Evolutionary conservation across 371 early-diverging fungal species (phyloP).

Genomic region (Mortierella polycephala): DNA sequence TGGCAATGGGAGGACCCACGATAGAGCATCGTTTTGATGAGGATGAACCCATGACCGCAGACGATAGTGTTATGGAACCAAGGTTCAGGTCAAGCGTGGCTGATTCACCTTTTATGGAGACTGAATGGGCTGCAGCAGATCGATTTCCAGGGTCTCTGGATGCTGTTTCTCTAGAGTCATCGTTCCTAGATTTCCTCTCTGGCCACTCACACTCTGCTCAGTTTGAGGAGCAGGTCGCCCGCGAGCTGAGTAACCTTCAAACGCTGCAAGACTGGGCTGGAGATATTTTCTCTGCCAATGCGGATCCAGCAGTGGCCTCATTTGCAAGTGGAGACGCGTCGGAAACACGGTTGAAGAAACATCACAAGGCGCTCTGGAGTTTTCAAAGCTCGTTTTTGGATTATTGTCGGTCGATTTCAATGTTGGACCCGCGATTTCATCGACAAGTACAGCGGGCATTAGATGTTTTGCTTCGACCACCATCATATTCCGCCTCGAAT

Average conservation of each 20-base stretch:
- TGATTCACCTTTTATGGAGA: not conserved
- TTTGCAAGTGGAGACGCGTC: not conserved
- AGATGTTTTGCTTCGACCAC: slow-evolving; percentile 5
- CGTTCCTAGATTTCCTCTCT: slow-evolving; percentile 21
- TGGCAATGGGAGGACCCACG: slow-evolving; percentile 10
- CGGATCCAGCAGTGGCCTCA: not conserved
- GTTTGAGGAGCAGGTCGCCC: slow-evolving; percentile 8
- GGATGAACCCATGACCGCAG: not conserved
- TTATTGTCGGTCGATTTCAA: slow-evolving; percentile 13
- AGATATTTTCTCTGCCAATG: slow-evolving; percentile 9
- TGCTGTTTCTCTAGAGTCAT: slow-evolving; percentile 17
- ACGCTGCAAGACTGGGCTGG: slow-evolving; percentile 17
- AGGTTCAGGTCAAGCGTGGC: not conserved
- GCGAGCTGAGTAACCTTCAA: slow-evolving; percentile 9
- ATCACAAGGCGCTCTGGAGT: slow-evolving; percentile 23
- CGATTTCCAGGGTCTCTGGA: slow-evolving; percentile 20
- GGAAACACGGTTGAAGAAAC: slow-evolving; percentile 7
- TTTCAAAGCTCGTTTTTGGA: slow-evolving; percentile 25
- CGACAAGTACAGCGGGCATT: slow-evolving; percentile 25
- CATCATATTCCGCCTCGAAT: not conserved
- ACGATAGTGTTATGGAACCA: not conserved
- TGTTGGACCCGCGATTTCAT: slow-evolving; percentile 21
- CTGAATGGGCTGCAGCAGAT: not conserved
- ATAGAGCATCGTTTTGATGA: not conserved
- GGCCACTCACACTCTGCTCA: slow-evolving; percentile 8